Evolutionary conservation across 495 filamentous ascomycete species (phyloP).

Genomic region (Podospora pseudoanserina): DNA sequence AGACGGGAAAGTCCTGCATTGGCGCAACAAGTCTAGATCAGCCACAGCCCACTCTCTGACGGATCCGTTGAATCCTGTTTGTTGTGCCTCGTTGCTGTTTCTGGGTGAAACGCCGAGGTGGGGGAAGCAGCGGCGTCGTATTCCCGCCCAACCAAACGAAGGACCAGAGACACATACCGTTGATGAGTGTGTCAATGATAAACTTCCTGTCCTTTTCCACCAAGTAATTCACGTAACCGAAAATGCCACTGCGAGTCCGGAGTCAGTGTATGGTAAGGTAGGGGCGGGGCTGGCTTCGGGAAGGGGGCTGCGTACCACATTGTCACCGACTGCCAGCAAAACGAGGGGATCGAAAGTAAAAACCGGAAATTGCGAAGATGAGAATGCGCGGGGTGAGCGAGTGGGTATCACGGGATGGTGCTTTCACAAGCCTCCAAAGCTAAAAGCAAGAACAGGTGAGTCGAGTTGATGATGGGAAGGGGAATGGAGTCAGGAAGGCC

Average conservation of each 20-base stretch:
- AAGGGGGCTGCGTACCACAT: slow-evolving; percentile 32
- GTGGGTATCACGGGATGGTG: neutral
- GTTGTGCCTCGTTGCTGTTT: neutral
- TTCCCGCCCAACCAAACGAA: slow-evolving; percentile 4
- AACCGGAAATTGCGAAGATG: slow-evolving; percentile 1
- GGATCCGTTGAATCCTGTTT: neutral
- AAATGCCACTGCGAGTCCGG: slow-evolving; percentile 73
- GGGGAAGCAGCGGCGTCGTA: slow-evolving; percentile 16
- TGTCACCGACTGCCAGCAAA: slow-evolving; percentile 30
- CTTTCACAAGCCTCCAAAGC: neutral
- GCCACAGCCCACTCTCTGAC: slow-evolving; percentile 4
- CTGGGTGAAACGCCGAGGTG: slow-evolving; percentile 11
- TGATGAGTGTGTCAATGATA: slow-evolving; percentile 93
- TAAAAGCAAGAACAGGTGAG: neutral
- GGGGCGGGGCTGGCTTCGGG: neutral
- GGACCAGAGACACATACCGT: slow-evolving; percentile 56
- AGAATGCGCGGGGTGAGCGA: neutral
- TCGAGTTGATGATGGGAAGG: slow-evolving; percentile 8
- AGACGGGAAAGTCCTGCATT: slow-evolving; percentile 69
- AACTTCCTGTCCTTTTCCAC: slow-evolving; percentile 95
- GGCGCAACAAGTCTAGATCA: slow-evolving; percentile 22
- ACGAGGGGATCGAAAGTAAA: slow-evolving; percentile 18
- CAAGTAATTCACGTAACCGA: slow-evolving; percentile 90
- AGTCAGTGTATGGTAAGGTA: neutral
- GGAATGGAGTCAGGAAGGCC: slow-evolving; percentile 14